These are phyloP conservation scores for Candida nemodendra DNA, from an alignment of 805 yeast species.

Conservation along the genomic window DNA sequence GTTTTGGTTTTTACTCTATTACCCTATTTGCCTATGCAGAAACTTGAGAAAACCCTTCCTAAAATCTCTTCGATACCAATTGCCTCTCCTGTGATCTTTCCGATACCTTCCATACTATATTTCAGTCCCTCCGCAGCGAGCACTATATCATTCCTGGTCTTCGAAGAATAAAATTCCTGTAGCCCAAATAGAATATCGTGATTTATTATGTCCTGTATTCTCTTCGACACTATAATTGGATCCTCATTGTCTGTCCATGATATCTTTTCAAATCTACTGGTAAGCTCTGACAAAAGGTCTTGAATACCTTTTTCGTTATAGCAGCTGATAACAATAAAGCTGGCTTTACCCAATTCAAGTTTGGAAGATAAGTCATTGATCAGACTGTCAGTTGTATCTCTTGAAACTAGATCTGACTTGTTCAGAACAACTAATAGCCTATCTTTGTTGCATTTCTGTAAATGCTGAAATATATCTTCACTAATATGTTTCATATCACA, in stretches of 20 bases:
- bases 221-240: constrained; percentile 69
- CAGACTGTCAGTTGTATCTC: constrained; percentile 12
- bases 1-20: background rate
- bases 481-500: constrained; percentile 34
- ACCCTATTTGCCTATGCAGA: constrained; percentile 91
- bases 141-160: constrained; percentile 64
- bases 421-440: constrained; percentile 49
- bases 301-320: constrained; percentile 50
- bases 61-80: constrained; percentile 88
- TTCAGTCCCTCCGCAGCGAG: constrained; percentile 75
- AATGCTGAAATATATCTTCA: constrained; percentile 39
- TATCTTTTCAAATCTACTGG: constrained; percentile 44
- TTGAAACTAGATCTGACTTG: constrained; percentile 51
- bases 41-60: constrained; percentile 86
- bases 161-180: constrained; percentile 54
- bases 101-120: constrained; percentile 80
- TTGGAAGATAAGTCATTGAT: constrained; percentile 19
- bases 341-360: constrained; percentile 27
- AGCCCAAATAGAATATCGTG: constrained; percentile 78
- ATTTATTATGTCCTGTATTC: constrained; percentile 72
- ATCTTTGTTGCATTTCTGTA: constrained; percentile 24
- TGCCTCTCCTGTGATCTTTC: constrained; percentile 86
- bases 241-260: constrained; percentile 52
- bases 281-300: constrained; percentile 41
- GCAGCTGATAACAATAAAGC: constrained; percentile 58